These are phyloP conservation scores for Acer campestre DNA, from an alignment of 345 rosid genomes.

Conservation along the genomic window DNA sequence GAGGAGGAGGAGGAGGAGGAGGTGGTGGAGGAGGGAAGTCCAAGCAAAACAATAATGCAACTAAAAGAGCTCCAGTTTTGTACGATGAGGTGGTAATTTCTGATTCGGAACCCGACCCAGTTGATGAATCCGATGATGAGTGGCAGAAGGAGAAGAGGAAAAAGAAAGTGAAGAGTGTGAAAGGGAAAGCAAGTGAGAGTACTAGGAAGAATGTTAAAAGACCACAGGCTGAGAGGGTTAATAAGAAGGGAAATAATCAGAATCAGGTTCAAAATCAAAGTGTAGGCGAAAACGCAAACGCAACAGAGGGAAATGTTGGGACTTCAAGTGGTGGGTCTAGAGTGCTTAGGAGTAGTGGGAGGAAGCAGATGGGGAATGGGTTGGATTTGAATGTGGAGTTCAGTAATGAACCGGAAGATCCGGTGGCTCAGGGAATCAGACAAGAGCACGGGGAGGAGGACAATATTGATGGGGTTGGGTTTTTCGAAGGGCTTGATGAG, in stretches of 20 bases:
- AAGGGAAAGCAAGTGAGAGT: conserved; percentile 41
- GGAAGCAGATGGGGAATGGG: conserved; percentile 53
- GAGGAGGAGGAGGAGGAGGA: conserved; percentile 10
- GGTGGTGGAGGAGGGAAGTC: conserved; percentile 18
- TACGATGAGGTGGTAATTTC: conserved; percentile 52
- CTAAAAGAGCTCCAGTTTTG: conserved; percentile 35
- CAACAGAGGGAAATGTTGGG: conserved; percentile 12
- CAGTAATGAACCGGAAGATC: conserved; percentile 84
- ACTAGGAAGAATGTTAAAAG: conserved; percentile 41
- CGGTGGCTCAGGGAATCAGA: conserved; percentile 36
- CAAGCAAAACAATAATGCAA: neutral
- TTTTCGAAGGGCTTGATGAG: conserved; percentile 97
- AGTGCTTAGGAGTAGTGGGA: conserved; percentile 44
- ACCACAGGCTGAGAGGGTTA: conserved; percentile 37
- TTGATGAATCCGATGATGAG: conserved; percentile 50
- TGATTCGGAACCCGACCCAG: conserved; percentile 60
- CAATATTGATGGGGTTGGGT: conserved; percentile 73
- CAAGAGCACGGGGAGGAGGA: conserved; percentile 69
- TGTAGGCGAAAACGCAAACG: neutral
- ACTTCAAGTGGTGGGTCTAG: conserved; percentile 27
- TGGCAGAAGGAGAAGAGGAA: conserved; percentile 47
- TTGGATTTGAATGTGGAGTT: conserved; percentile 98
- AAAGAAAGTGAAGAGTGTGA: conserved; percentile 46
- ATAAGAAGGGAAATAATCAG: conserved; percentile 34
- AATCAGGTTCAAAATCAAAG: conserved; percentile 17